Base-by-base conservation (phyloP, 208 protist species). In the Novymonas esmeraldas region DNA sequence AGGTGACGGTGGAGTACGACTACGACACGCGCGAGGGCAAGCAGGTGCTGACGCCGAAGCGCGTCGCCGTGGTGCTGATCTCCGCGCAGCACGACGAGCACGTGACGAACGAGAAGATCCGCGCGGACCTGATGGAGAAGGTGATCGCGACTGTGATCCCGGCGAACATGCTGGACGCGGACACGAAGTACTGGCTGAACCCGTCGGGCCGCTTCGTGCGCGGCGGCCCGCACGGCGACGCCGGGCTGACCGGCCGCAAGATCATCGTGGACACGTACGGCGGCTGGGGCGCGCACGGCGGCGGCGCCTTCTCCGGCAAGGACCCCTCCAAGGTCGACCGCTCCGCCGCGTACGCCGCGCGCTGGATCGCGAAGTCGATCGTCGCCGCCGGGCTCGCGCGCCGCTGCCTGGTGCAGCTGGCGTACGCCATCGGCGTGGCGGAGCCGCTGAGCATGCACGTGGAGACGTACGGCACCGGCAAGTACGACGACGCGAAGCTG, bases 241-340 rank as follows among this genome's bases (percentile, higher is more conserved):
- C 98, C 68, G 99, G 99, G 76, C 78, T 99, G 7, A 99, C 99
- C 60, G 99, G 99, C 63, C 90, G 99, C 73, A 99, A 99, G 91
- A 99, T 99, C 73, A 99, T 99, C 77, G 98, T 99, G 51, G 99
- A 99, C 73, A 99, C 98, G 5, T 99, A 99, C 81, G 99, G 99
- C 73, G 99, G 99, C 66, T 99, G 98, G 98, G 98, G 99, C 51
- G 98, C 98, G 26, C 99, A 99, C 87, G 99, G 99, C 73, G 99
- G 99, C 79, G 99, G 99, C 73, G 99, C 99, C 68, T 99, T 99
- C 96, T 99, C 98, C 38, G 99, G 99, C 64, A 99, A 99, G 90
- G 99, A 99, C 84, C 98, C 96, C 39, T 97, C 98, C 56, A 99
- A 99, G 91, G 99, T 99, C 41, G 99, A 99, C 82, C 95, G 99